phyloP scores from a whole-genome alignment of 2,329 filamentous ascomycete species.

The Achaetomium macrosporum region DNA sequence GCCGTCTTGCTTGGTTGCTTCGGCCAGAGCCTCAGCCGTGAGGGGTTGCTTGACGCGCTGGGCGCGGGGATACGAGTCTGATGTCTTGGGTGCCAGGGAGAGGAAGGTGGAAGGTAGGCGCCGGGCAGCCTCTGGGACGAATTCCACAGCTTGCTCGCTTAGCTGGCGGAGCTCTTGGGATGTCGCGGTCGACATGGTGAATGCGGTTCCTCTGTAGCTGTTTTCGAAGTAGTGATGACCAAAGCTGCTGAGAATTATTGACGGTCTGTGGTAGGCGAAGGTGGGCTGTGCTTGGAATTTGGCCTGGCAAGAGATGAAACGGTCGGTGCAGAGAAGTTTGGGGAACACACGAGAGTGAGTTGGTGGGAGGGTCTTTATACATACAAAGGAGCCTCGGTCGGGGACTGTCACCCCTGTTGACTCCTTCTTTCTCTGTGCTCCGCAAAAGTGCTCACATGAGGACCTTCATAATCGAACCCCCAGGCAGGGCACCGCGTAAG shows the following conservation, averaged over 20 bases:
- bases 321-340: no score
- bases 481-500: background rate
- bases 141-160: conserved; percentile 22
- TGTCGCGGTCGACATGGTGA: conserved; percentile 19
- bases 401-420: background rate
- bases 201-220: background rate
- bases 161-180: conserved; percentile 20
- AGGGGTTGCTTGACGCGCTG: conserved; percentile 29
- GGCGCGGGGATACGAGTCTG: conserved; percentile 47
- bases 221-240: no score
- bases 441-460: conserved; percentile 16
- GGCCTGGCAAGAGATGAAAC: background rate
- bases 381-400: background rate
- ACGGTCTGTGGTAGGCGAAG: no score
- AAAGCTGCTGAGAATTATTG: no score
- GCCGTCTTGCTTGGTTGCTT: conserved; percentile 16
- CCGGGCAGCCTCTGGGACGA: conserved; percentile 19
- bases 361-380: no score
- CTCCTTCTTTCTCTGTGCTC: conserved; percentile 10
- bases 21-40: conserved; percentile 27
- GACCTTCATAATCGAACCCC: conserved; percentile 1
- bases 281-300: no score
- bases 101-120: conserved; percentile 43
- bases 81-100: conserved; percentile 53
- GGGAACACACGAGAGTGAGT: no score